These are phyloP conservation scores for Chalciporus piperatus DNA, from an alignment of 768 basidiomycete species.

Conservation along the genomic window DNA sequence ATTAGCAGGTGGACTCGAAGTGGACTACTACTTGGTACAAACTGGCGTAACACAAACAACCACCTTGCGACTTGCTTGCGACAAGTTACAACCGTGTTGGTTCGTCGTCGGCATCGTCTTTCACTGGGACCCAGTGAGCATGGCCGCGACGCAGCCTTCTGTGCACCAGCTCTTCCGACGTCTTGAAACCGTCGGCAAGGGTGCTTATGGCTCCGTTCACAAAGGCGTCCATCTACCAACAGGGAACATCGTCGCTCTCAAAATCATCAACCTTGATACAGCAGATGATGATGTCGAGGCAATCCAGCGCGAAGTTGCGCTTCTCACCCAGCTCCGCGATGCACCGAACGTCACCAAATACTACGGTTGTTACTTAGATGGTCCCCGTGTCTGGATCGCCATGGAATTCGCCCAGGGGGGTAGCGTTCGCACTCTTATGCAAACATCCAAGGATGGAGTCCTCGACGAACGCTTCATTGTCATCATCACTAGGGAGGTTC, in stretches of 20 bases:
- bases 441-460: conserved; percentile 68
- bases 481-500: conserved; percentile 85
- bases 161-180: conserved; percentile 82
- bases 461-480: conserved; percentile 90
- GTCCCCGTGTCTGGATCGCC: conserved; percentile 96
- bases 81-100: background rate
- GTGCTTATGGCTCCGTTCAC: conserved; percentile 95
- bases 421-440: conserved; percentile 90
- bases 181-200: conserved; percentile 92
- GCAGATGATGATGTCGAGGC: conserved; percentile 95
- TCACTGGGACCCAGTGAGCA: conserved; percentile 10
- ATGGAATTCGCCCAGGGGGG: conserved; percentile 99
- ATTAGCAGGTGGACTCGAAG: no score
- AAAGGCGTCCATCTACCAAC: conserved; percentile 83
- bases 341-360: conserved; percentile 92
- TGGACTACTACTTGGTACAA: no score
- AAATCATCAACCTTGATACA: conserved; percentile 98
- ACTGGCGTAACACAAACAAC: background rate
- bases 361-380: conserved; percentile 94
- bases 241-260: conserved; percentile 90
- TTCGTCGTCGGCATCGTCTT: background rate
- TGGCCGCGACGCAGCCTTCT: conserved; percentile 45
- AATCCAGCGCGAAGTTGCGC: conserved; percentile 93
- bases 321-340: conserved; percentile 85
- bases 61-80: background rate